phyloP scores from a whole-genome alignment of 1,139 yeast genomes.

The Geotrichum fermentans region DNA sequence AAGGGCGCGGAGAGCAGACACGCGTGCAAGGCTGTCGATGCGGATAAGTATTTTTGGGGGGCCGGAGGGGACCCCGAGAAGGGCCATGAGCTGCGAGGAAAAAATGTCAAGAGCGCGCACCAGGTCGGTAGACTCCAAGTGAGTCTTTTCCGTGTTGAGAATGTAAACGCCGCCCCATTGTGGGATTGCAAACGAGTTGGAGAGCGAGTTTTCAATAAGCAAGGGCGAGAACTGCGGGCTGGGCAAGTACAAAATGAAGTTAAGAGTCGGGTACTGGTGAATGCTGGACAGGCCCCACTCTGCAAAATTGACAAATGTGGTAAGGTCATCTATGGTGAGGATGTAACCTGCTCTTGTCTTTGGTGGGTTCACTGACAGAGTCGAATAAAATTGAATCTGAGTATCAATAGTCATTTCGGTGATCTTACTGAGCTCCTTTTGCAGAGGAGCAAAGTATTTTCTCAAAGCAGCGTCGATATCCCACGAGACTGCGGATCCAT shows the following conservation, averaged over 20 bases:
- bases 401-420: conserved; percentile 74
- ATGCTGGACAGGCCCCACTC: conserved; percentile 63
- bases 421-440: conserved; percentile 40
- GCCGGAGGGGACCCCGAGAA: conserved; percentile 61
- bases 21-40: conserved; percentile 62
- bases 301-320: conserved; percentile 70
- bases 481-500: conserved; percentile 54
- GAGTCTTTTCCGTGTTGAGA: conserved; percentile 24
- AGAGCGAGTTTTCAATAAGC: conserved; percentile 23
- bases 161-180: conserved; percentile 73
- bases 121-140: conserved; percentile 44
- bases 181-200: conserved; percentile 74
- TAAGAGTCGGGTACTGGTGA: conserved; percentile 55
- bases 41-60: conserved; percentile 49
- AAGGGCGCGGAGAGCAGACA: conserved; percentile 51
- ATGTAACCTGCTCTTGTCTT: conserved; percentile 22
- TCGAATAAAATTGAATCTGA: conserved; percentile 68
- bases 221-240: conserved; percentile 45
- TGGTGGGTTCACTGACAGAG: conserved; percentile 31
- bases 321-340: conserved; percentile 42
- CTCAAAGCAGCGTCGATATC: conserved; percentile 47
- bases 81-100: conserved; percentile 65
- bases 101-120: conserved; percentile 61
- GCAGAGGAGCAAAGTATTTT: conserved; percentile 45
- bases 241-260: conserved; percentile 66